Percentiles rank a stretch among this genome's conserved stretches.
Conservation (phyloP, 1,284 basidiomycete genomes). For the Pterulicium gracile region DNA sequence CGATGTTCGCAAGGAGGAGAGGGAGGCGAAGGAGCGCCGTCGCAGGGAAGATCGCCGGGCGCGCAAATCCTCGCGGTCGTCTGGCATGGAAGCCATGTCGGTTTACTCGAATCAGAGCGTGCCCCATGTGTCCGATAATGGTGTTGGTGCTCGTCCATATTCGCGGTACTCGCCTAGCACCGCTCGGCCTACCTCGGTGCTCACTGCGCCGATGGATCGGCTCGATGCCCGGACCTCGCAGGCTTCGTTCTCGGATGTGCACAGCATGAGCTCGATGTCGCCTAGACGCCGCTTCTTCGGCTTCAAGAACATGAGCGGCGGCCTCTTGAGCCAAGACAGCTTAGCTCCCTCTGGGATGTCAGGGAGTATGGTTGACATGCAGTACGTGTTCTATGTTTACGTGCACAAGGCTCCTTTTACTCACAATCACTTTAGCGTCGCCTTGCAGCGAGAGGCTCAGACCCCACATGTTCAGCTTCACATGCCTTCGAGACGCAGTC, state of each 20-base stretch:
- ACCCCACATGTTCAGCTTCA: conserved; percentile 35
- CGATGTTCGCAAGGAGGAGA: conserved; percentile 71
- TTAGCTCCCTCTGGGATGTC: conserved; percentile 68
- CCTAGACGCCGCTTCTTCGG: conserved; percentile 75
- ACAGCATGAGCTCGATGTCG: conserved; percentile 57
- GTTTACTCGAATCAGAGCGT: conserved; percentile 31
- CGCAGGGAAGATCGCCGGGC: conserved; percentile 62
- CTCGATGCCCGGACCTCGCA: conserved; percentile 56
- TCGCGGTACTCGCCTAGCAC: conserved; percentile 51
- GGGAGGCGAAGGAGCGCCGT: conserved; percentile 53
- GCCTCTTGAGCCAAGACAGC: conserved; percentile 71
- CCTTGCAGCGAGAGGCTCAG: conserved; percentile 56
- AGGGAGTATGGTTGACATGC: conserved; percentile 89
- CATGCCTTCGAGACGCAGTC: conserved; percentile 38
- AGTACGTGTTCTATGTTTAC: conserved; percentile 44
- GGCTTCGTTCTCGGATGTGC: conserved; percentile 67
- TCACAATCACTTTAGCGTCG: conserved; percentile 37
- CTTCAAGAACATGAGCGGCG: conserved; percentile 64
- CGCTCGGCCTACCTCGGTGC: conserved; percentile 50
- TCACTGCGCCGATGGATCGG: conserved; percentile 48
- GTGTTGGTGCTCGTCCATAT: conserved; percentile 38
- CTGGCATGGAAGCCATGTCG: conserved; percentile 61
- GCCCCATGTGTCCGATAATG: conserved; percentile 46
- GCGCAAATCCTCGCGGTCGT: conserved; percentile 61
- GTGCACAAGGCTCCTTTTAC: conserved; percentile 4